Base-by-base conservation (phyloP, 345 rosid genomes). In the Mallotus nudiflorus region DNA sequence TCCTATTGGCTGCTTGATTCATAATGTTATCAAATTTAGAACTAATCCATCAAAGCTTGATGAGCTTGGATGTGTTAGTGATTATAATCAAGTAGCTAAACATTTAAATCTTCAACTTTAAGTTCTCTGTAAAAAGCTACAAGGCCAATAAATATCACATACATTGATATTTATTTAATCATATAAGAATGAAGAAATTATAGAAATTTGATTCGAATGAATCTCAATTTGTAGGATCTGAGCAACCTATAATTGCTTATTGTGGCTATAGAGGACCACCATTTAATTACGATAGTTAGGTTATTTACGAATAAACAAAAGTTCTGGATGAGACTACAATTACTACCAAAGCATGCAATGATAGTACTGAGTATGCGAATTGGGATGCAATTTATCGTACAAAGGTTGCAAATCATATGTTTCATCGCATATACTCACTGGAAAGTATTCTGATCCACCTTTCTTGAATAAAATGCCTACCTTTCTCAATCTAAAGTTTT, bases 361-460 rank as follows among this genome's bases (percentile, higher is more conserved):
- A 91, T 50, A 85, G 90, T 74, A 88, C 91, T 2, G 92, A 93
- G 69, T 85, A 91, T 77, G 83, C 91, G 10, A 93, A 81, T 28
- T 93, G 96, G 98, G 98, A 93, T 69, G 97, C 96, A 14, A 93
- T 93, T 70, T 96, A 93, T 81, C 91, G 85, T 69, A 85, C 97
- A 2, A 96, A 93, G 79, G 94, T 94, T 28, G 94, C 96, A n/a
- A 93, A 93, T 78, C 83, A 86, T 74, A 85, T 12, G 82, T 91
- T 67, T 83, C 92, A 18, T 81, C 89, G 2, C 90, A 89, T 70
- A 88, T 93, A 67, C 88, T 91, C 65, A 89, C 96, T 0, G 96
- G 97, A 15, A 89, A 82, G 56, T 91, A 81, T 73, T 87, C 96
- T 0, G 97, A 91, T 80, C 97, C 97, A 1, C 85, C 94, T 12